Percentiles rank a stretch among this genome's conserved stretches.
These are phyloP conservation scores for Tulasnella sp. DNA, from an alignment of 768 basidiomycete species.

Conservation along the genomic window DNA sequence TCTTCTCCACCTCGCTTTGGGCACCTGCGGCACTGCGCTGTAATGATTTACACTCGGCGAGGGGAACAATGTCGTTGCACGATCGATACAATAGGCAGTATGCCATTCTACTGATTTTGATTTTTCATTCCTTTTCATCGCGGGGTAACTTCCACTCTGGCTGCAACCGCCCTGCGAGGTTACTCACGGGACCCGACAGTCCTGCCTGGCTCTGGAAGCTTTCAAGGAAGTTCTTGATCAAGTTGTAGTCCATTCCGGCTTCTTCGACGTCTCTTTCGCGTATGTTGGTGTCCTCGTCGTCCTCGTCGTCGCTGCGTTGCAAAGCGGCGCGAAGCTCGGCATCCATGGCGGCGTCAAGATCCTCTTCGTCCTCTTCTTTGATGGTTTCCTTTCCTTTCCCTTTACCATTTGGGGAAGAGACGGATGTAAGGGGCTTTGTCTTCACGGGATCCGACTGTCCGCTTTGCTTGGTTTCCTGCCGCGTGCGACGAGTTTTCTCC, in stretches of 20 bases:
- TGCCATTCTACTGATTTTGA: too few relatives aligned
- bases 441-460: slow-evolving; percentile 16
- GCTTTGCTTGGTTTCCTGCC: slow-evolving; percentile 6
- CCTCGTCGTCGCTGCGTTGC: slow-evolving; percentile 35
- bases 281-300: slow-evolving; percentile 36
- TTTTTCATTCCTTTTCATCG: slow-evolving; percentile 32
- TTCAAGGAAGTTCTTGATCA: slow-evolving; percentile 95
- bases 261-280: slow-evolving; percentile 27
- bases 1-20: too few relatives aligned
- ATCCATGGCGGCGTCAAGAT: slow-evolving; percentile 64
- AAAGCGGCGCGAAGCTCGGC: slow-evolving; percentile 62
- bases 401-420: slow-evolving; percentile 2
- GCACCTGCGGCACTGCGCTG: too few relatives aligned
- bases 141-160: slow-evolving; percentile 57
- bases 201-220: slow-evolving; percentile 91
- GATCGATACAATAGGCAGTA: too few relatives aligned
- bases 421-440: slow-evolving; percentile 17
- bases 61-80: too few relatives aligned
- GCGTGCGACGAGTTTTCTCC: slow-evolving; percentile 31
- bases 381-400: slow-evolving; percentile 33
- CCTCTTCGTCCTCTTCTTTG: slow-evolving; percentile 42
- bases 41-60: too few relatives aligned
- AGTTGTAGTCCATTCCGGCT: slow-evolving; percentile 59
- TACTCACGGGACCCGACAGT: slow-evolving; percentile 81
- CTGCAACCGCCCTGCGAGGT: slow-evolving; percentile 71